Evolutionary conservation across 805 yeast species (phyloP), one percentile per base, ranked within the genome.

Genomic region (Blastobotrys muscicola): DNA sequence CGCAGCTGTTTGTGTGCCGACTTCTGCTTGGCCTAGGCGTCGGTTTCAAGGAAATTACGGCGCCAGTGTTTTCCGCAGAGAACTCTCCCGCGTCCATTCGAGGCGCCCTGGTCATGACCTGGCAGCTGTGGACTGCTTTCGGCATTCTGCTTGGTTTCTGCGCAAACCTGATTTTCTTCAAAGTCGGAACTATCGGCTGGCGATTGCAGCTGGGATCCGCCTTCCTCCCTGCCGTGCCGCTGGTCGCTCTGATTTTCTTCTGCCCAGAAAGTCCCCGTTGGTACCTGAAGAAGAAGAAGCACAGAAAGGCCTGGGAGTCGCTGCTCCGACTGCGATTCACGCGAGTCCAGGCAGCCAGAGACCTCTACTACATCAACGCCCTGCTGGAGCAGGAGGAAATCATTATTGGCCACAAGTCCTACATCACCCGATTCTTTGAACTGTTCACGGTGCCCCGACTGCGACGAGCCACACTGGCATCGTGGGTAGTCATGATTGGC

Each of bases 401-500:
- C 61, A 62, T 38, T 54, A 53, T 26, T 47, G 75, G 38, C 52
- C 64, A 33, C 50, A 54, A 56, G 57, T 35, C 29, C 33, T 30
- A 30, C 16, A 29, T 46, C 15, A 34, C 39, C 56, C 52, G 53
- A 14, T 41, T 60, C 11, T 9, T 48, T 33, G 63, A 59, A 36
- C 45, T 84, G 69, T 70, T 84, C 57, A 72, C 81, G 1, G 70
- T 82, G 35, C 73, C 90, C 62, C 76, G 95, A 68, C 82, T 82
- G 60, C 75, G 94, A 64, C 82, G 84, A 55, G 92, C 90, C 43
- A 78, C 85, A 7, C 53, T 80, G 43, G 94, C 85, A 46, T 77
- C 92, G 3, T 80, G 81, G 74, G 71, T 84, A 49, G 85, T 80
- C 47, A 85, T 86, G 77, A 82, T 84, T 58, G 81, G 80, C 82